Percentiles rank a stretch among this genome's conserved stretches.
These are phyloP conservation scores for Glycyrrhiza uralensis DNA, from an alignment of 306 rosid genomes.

Conservation along the genomic window DNA sequence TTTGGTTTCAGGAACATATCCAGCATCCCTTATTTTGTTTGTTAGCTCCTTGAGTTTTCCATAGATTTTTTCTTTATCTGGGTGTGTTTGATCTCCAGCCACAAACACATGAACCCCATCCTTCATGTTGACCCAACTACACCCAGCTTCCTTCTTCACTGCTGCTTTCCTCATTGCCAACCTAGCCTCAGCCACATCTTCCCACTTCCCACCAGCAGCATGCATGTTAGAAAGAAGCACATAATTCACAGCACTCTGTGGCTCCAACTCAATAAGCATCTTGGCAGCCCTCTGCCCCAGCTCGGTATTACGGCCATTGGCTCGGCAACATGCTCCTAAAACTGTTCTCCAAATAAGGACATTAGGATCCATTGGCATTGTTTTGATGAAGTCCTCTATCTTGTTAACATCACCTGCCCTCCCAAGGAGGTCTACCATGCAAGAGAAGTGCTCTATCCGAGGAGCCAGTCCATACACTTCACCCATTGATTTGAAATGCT, in stretches of 20 bases:
- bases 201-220: slow-evolving; percentile 82
- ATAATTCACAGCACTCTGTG: slow-evolving; percentile 75
- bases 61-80: slow-evolving; percentile 64
- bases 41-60: slow-evolving; percentile 65
- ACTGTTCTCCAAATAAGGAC: slow-evolving; percentile 89
- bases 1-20: slow-evolving; percentile 81
- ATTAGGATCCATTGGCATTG: slow-evolving; percentile 79
- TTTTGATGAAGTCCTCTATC: slow-evolving; percentile 64
- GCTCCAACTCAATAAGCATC: slow-evolving; percentile 76
- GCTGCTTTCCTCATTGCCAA: slow-evolving; percentile 77
- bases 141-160: slow-evolving; percentile 86
- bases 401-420: slow-evolving; percentile 67
- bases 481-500: slow-evolving; percentile 65
- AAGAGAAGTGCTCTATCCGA: slow-evolving; percentile 80
- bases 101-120: slow-evolving; percentile 91
- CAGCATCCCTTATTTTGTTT: slow-evolving; percentile 61
- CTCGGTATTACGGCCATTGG: slow-evolving; percentile 60
- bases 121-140: slow-evolving; percentile 95
- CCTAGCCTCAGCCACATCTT: slow-evolving; percentile 69
- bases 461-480: slow-evolving; percentile 62
- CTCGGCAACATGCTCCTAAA: slow-evolving; percentile 74
- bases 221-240: slow-evolving; percentile 93
- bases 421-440: slow-evolving; percentile 91
- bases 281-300: slow-evolving; percentile 76
- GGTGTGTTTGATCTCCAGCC: slow-evolving; percentile 84